Conservation (phyloP, 2,329 filamentous ascomycete genomes). For the Albifimbria verrucaria region DNA sequence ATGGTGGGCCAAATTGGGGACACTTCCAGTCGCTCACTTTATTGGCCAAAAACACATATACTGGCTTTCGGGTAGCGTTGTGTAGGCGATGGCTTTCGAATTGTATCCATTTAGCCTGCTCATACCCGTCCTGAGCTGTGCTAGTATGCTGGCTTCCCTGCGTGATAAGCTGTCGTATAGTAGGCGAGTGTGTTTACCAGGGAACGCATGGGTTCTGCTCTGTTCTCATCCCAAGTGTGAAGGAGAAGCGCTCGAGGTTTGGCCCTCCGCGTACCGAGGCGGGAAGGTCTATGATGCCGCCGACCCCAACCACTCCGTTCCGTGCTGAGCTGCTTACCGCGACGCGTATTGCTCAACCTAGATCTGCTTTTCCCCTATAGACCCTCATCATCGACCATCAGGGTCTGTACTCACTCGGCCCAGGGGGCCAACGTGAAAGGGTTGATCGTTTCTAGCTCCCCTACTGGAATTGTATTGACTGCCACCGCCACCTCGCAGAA, state of each 20-base stretch:
- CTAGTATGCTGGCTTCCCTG: slow-evolving; percentile 15
- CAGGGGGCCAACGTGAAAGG: slow-evolving; percentile 9
- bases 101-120: slow-evolving; percentile 12
- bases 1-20: too few species aligned
- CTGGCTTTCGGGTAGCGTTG: too few species aligned
- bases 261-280: slow-evolving; percentile 3
- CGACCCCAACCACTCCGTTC: slow-evolving; percentile 14
- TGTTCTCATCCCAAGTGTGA: slow-evolving; percentile 12
- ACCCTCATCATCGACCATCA: slow-evolving; percentile 2
- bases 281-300: slow-evolving; percentile 7
- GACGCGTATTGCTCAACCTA: slow-evolving; percentile 5
- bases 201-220: slow-evolving; percentile 15
- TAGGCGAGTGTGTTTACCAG: slow-evolving; percentile 11
- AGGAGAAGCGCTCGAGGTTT: slow-evolving; percentile 11
- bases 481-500: slow-evolving; percentile 4
- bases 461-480: slow-evolving; percentile 2
- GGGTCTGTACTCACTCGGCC: slow-evolving; percentile 6
- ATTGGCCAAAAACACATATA: too few species aligned
- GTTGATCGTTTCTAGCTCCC: slow-evolving; percentile 9
- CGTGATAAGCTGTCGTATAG: slow-evolving; percentile 14
- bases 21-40: too few species aligned
- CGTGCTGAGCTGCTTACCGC: slow-evolving; percentile 14
- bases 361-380: slow-evolving; percentile 4
- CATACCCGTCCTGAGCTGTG: slow-evolving; percentile 15
- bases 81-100: too few species aligned